These are phyloP conservation scores for Colletotrichum endophyticum DNA, from an alignment of 2,329 filamentous ascomycete species.

Conservation along the genomic window DNA sequence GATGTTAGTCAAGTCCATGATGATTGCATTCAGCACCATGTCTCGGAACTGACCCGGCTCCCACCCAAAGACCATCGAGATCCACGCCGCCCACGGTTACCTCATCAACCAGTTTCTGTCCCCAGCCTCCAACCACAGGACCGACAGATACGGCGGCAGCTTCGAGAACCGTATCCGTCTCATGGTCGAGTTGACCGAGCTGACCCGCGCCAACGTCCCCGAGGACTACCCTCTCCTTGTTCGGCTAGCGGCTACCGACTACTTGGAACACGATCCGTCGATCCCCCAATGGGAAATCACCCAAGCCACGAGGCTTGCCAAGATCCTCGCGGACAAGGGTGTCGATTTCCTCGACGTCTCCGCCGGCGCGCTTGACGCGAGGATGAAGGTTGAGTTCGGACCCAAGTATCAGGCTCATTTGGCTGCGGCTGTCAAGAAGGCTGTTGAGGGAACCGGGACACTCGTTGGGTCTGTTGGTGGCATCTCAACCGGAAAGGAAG, in stretches of 20 bases:
- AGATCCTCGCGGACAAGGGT: conserved; percentile 64
- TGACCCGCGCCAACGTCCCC: conserved; percentile 65
- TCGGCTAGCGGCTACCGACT: conserved; percentile 74
- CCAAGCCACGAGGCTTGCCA: conserved; percentile 67
- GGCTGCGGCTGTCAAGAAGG: conserved; percentile 69
- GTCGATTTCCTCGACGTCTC: conserved; percentile 77
- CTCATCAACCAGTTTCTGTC: conserved; percentile 51
- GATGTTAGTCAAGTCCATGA: conserved; percentile 43
- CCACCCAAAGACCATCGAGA: conserved; percentile 6
- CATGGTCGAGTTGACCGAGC: conserved; percentile 52
- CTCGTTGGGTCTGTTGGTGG: conserved; percentile 48
- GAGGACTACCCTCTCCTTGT: conserved; percentile 71
- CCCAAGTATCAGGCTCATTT: conserved; percentile 75
- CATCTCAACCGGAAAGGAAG: conserved; percentile 46
- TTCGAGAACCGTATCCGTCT: conserved; percentile 50
- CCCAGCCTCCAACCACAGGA: conserved; percentile 47
- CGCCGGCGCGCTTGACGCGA: conserved; percentile 66
- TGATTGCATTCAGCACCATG: not conserved
- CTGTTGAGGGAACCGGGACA: conserved; percentile 60
- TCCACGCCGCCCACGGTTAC: conserved; percentile 53
- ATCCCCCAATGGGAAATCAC: conserved; percentile 67
- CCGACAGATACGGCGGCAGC: conserved; percentile 50
- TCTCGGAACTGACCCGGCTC: not conserved
- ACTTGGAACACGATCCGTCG: conserved; percentile 65
- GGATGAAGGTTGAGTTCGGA: conserved; percentile 60